phyloP scores from a whole-genome alignment of 495 filamentous ascomycete species.

The Staphylotrichum tortipilum region DNA sequence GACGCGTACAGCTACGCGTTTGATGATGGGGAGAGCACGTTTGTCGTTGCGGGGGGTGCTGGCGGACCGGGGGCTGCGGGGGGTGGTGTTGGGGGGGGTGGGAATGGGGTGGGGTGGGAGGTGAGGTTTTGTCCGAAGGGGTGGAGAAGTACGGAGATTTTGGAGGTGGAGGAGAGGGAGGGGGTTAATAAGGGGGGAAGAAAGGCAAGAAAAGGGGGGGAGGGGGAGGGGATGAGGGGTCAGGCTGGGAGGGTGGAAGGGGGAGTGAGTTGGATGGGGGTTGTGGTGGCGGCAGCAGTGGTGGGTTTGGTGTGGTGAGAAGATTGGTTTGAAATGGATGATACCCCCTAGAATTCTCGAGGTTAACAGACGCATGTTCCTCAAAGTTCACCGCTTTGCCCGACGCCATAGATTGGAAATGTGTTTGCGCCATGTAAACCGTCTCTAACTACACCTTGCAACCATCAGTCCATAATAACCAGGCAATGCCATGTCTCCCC shows the following conservation, averaged over 20 bases:
- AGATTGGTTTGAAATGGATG: too few species aligned
- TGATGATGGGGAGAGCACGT: slow-evolving; percentile 66
- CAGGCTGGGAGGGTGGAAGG: too few species aligned
- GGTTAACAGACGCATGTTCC: too few species aligned
- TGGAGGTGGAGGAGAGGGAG: slow-evolving; percentile 37
- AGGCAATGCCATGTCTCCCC: too few species aligned
- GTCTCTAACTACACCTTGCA: too few species aligned
- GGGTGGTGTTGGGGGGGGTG: too few species aligned
- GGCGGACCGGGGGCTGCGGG: too few species aligned
- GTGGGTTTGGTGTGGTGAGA: not conserved
- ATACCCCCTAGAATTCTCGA: too few species aligned
- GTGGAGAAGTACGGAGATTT: slow-evolving; percentile 60
- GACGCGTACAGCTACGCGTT: slow-evolving; percentile 78
- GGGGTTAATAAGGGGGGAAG: slow-evolving; percentile 22
- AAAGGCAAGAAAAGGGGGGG: not conserved
- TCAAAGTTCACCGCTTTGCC: too few species aligned
- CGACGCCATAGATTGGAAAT: too few species aligned
- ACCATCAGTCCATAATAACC: too few species aligned
- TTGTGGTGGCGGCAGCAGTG: not conserved
- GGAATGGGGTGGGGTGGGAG: slow-evolving; percentile 54
- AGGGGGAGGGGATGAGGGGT: slow-evolving; percentile 21
- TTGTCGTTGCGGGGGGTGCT: slow-evolving; percentile 55
- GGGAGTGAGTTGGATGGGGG: not conserved
- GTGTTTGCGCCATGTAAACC: too few species aligned
- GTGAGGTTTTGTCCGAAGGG: slow-evolving; percentile 68